phyloP scores from a whole-genome alignment of 2,329 filamentous ascomycete species.

The Pezicula neosporulosa region DNA sequence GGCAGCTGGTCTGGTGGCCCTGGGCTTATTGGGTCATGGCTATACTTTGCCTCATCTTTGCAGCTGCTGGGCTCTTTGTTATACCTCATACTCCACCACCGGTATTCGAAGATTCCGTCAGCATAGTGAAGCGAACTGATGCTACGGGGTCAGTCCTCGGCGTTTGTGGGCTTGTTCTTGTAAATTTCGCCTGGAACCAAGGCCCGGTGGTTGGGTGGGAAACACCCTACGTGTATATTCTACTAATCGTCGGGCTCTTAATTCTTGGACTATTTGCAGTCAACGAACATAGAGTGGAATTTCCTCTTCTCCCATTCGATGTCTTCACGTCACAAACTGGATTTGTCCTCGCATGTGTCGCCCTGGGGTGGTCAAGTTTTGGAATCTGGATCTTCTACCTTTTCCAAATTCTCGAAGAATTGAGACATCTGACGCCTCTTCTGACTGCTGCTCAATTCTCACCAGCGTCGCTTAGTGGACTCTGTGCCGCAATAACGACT shows the following conservation, averaged over 20 bases:
- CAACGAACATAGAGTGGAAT: conserved; percentile 23
- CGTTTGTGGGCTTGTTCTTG: conserved; percentile 45
- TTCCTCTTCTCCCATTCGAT: conserved; percentile 56
- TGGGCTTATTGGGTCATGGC: conserved; percentile 46
- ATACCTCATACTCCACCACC: conserved; percentile 32
- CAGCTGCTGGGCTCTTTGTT: conserved; percentile 31
- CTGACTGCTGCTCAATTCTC: conserved; percentile 25
- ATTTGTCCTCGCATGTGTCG: conserved; percentile 38
- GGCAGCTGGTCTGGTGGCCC: conserved; percentile 43
- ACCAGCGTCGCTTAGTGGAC: conserved; percentile 24
- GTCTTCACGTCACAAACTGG: conserved; percentile 43
- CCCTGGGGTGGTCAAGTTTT: conserved; percentile 22
- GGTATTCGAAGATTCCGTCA: conserved; percentile 26
- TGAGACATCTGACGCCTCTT: conserved; percentile 27
- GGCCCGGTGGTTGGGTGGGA: conserved; percentile 17
- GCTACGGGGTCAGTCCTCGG: conserved; percentile 41
- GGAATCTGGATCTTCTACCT: conserved; percentile 20
- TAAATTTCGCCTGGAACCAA: conserved; percentile 52
- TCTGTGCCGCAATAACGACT: conserved; percentile 30
- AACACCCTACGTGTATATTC: conserved; percentile 17
- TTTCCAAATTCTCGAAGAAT: conserved; percentile 18
- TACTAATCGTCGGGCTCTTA: conserved; percentile 41
- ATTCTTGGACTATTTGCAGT: neutral
- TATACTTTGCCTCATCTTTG: conserved; percentile 34
- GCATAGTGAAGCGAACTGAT: conserved; percentile 30